phyloP scores from a whole-genome alignment of 768 basidiomycete species.

The Butyriboletus loyo region DNA sequence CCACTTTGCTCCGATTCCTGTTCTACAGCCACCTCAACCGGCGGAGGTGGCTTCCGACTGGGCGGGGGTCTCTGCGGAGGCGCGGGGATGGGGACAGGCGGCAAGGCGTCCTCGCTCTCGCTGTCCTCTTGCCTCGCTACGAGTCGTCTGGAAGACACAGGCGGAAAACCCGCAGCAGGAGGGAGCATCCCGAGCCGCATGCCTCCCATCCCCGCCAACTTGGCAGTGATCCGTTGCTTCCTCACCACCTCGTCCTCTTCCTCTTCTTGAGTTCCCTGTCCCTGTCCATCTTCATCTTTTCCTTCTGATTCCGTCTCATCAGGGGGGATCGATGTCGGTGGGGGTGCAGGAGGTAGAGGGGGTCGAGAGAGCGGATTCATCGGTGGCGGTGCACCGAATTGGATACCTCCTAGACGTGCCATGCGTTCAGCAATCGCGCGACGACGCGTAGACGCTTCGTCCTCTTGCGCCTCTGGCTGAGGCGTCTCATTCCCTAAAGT shows the following conservation, averaged over 20 bases:
- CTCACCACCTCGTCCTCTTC: slow-evolving; percentile 64
- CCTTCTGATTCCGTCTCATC: slow-evolving; percentile 22
- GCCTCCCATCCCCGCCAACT: slow-evolving; percentile 54
- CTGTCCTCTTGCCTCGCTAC: slow-evolving; percentile 26
- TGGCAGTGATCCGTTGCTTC: slow-evolving; percentile 50
- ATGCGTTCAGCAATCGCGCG: slow-evolving; percentile 89
- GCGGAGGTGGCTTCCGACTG: slow-evolving; percentile 28
- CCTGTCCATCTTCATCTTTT: slow-evolving; percentile 16
- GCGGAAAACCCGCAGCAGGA: slow-evolving; percentile 15
- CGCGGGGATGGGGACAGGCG: slow-evolving; percentile 31
- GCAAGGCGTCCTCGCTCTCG: slow-evolving; percentile 25
- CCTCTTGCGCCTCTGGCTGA: slow-evolving; percentile 30
- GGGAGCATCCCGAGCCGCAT: slow-evolving; percentile 58
- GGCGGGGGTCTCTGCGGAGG: slow-evolving; percentile 27
- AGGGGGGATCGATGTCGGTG: slow-evolving; percentile 32
- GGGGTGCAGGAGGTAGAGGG: slow-evolving; percentile 36
- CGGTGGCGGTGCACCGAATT: slow-evolving; percentile 66
- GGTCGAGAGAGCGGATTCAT: slow-evolving; percentile 37
- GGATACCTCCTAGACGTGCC: slow-evolving; percentile 87
- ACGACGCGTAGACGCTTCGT: slow-evolving; percentile 52
- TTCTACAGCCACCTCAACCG: slow-evolving; percentile 5
- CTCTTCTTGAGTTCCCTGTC: slow-evolving; percentile 21
- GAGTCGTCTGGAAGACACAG: slow-evolving; percentile 14
- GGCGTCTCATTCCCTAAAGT: neutral
- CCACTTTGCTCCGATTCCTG: slow-evolving; percentile 33